Evolutionary conservation across 2,329 filamentous ascomycete genomes (phyloP).

Genomic region (Fusarium piperis): DNA sequence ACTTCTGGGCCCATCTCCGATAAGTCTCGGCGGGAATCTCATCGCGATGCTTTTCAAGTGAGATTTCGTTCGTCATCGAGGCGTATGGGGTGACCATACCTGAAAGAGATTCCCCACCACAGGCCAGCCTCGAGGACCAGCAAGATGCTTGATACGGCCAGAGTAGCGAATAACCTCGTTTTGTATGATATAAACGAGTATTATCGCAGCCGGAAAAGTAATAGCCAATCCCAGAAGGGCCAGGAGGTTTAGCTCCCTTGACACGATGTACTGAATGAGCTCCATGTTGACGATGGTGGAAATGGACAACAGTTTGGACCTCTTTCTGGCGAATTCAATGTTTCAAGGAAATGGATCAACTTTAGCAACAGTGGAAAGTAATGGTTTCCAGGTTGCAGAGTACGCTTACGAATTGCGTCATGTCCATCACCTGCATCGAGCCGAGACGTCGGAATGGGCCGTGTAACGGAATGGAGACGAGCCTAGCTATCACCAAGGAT

Average conservation of each 20-base stretch:
- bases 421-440: background rate
- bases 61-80: background rate
- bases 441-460: background rate
- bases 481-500: background rate
- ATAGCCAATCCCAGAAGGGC: background rate
- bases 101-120: constrained; percentile 19
- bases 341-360: background rate
- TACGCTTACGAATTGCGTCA: background rate
- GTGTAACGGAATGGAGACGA: background rate
- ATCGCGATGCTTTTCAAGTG: background rate
- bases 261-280: background rate
- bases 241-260: background rate
- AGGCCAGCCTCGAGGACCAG: constrained; percentile 7
- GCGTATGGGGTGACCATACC: background rate
- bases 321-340: background rate
- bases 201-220: background rate
- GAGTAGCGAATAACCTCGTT: background rate
- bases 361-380: background rate
- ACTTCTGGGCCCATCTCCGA: constrained; percentile 42
- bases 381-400: background rate
- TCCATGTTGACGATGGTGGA: background rate
- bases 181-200: background rate
- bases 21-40: constrained; percentile 38
- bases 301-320: background rate
- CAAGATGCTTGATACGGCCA: background rate